Percentiles rank a stretch among this genome's conserved stretches.
Conservation (phyloP, 805 yeast species). For the Myxozyma kluyveri region DNA sequence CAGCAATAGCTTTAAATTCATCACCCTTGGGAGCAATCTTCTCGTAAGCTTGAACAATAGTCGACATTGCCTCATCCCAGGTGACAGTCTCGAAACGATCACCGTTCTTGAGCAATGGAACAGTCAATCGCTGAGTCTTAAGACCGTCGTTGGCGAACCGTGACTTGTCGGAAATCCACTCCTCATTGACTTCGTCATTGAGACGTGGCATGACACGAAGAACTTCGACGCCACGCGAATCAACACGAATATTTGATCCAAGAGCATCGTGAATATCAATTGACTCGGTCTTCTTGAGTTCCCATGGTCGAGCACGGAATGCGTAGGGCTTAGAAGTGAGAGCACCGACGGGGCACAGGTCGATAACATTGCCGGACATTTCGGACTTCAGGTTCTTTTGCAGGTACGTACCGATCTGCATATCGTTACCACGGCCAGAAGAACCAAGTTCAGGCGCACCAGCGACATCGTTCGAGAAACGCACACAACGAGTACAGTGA, state of each 20-base stretch:
- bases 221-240: constrained; percentile 81
- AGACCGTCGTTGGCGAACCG: constrained; percentile 84
- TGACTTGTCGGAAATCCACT: constrained; percentile 87
- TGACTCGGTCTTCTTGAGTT: constrained; percentile 81
- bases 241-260: constrained; percentile 81
- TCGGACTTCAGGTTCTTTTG: constrained; percentile 82
- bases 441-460: constrained; percentile 91
- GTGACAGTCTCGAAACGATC: constrained; percentile 69
- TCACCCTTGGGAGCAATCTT: constrained; percentile 58
- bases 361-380: constrained; percentile 81
- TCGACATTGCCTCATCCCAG: constrained; percentile 81
- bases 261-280: constrained; percentile 80
- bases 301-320: constrained; percentile 93
- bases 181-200: constrained; percentile 84
- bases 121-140: constrained; percentile 79
- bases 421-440: constrained; percentile 85
- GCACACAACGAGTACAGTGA: constrained; percentile 87
- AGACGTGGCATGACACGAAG: constrained; percentile 83
- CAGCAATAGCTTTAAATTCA: constrained; percentile 78
- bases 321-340: constrained; percentile 87
- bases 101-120: constrained; percentile 71
- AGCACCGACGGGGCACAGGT: constrained; percentile 90
- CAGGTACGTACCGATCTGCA: constrained; percentile 87
- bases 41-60: constrained; percentile 61
- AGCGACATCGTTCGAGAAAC: constrained; percentile 86